A percentile compares a stretch with the other conserved stretches of the same genome.
Evolutionary conservation across 2,329 filamentous ascomycete genomes (phyloP).

Genomic region (Ilyonectria destructans): DNA sequence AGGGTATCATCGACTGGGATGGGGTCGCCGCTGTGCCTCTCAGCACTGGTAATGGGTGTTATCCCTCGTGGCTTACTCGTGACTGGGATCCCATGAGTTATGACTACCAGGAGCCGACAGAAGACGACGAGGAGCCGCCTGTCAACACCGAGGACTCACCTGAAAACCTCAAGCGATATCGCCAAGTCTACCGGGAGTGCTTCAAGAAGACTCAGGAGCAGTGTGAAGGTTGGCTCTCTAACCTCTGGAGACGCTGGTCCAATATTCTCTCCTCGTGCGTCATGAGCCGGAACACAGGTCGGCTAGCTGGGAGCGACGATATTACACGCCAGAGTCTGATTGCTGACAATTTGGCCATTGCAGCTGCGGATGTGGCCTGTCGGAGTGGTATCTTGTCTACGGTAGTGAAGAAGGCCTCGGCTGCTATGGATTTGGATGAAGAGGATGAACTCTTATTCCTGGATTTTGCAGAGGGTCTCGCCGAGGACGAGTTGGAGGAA

Average conservation of each 20-base stretch:
- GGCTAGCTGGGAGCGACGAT: not conserved
- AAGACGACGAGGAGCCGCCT: not conserved
- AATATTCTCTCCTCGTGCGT: not conserved
- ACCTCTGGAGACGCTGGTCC: not conserved
- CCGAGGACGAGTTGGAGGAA: not conserved
- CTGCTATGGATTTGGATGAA: not conserved
- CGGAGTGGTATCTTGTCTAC: not conserved
- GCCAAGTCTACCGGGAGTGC: not conserved
- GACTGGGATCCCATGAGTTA: constrained; percentile 41
- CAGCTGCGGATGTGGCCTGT: not conserved
- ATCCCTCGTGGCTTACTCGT: constrained; percentile 37
- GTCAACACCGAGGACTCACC: constrained; percentile 26
- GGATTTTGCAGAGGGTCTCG: not conserved
- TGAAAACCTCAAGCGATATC: constrained; percentile 23
- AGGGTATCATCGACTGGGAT: constrained; percentile 53
- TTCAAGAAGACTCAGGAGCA: not conserved
- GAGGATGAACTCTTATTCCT: not conserved
- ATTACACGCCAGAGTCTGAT: constrained; percentile 3
- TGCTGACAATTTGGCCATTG: not conserved
- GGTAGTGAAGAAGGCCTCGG: not conserved
- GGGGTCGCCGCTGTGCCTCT: constrained; percentile 44
- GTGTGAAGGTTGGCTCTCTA: not conserved
- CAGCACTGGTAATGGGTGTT: constrained; percentile 42
- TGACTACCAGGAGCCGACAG: constrained; percentile 10
- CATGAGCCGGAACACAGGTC: too few species aligned